phyloP scores from a whole-genome alignment of 192 early-diverging fungal species.

The Coemansia sp. region DNA sequence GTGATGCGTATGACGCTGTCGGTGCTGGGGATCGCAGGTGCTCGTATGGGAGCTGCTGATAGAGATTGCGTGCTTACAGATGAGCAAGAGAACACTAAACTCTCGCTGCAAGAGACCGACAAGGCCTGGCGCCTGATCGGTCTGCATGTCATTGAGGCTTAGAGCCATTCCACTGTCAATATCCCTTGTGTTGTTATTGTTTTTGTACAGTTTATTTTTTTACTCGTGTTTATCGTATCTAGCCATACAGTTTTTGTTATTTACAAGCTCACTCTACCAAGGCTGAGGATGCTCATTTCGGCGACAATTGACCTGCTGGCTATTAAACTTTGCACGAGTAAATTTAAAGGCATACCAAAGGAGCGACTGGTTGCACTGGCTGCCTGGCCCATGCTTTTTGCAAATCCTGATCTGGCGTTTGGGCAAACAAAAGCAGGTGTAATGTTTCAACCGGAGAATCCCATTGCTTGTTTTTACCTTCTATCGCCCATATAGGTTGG shows the following conservation, averaged over 20 bases:
- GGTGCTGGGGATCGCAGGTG: conserved; percentile 37
- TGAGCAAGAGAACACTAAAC: conserved; percentile 33
- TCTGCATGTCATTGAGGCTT: conserved; percentile 48
- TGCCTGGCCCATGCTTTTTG: too few species aligned
- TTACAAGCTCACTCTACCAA: too few species aligned
- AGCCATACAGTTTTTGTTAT: neutral
- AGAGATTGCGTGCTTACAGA: conserved; percentile 38
- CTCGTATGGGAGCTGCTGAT: conserved; percentile 13
- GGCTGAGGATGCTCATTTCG: too few species aligned
- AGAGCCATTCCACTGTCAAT: conserved; percentile 1
- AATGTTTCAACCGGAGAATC: too few species aligned
- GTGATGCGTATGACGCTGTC: conserved; percentile 52
- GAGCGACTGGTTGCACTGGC: too few species aligned
- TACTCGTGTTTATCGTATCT: neutral
- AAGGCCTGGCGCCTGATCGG: conserved; percentile 52
- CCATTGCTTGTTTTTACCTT: too few species aligned
- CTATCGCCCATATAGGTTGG: too few species aligned
- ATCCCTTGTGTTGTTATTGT: neutral
- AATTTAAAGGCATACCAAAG: too few species aligned
- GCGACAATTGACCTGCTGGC: too few species aligned
- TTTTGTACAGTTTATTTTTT: conserved; percentile 5
- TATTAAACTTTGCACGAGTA: too few species aligned
- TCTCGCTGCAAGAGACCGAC: conserved; percentile 39
- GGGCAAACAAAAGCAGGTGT: too few species aligned
- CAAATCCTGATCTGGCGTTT: too few species aligned